phyloP scores from a whole-genome alignment of 805 yeast species.

The Suhomyces prunicola region DNA sequence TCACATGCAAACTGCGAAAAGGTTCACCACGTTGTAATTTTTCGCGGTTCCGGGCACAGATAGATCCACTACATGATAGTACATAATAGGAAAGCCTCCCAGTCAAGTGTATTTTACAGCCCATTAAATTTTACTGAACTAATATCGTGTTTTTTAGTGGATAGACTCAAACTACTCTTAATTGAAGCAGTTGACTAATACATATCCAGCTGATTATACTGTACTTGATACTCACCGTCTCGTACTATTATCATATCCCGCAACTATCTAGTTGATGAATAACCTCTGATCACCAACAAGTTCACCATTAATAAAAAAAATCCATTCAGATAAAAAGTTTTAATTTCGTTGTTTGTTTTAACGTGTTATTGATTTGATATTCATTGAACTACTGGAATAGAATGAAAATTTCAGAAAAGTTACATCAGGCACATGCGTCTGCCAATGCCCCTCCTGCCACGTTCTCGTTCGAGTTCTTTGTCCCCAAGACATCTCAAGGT shows the following conservation, averaged over 20 bases:
- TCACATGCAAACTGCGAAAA: conserved; percentile 3
- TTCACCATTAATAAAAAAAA: neutral
- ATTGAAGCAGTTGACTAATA: neutral
- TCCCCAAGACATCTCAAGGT: conserved; percentile 96
- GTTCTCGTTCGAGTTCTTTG: conserved; percentile 94
- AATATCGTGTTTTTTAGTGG: neutral
- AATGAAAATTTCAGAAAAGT: conserved; percentile 43
- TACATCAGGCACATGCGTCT: conserved; percentile 39
- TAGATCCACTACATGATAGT: neutral
- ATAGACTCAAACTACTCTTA: neutral
- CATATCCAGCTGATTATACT: neutral
- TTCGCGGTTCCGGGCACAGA: conserved; percentile 2
- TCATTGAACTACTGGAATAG: neutral
- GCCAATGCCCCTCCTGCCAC: conserved; percentile 55
- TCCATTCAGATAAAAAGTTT: neutral
- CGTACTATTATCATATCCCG: neutral
- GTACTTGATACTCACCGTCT: neutral
- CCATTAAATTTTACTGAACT: neutral
- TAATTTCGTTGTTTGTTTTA: neutral
- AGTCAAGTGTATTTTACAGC: neutral
- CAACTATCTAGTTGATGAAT: neutral
- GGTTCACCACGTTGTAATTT: conserved; percentile 4
- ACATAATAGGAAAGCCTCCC: neutral
- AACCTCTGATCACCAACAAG: neutral
- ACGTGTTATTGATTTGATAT: neutral